These are phyloP conservation scores for Parascedosporium putredinis DNA, from an alignment of 2,329 filamentous ascomycete genomes.

Conservation along the genomic window DNA sequence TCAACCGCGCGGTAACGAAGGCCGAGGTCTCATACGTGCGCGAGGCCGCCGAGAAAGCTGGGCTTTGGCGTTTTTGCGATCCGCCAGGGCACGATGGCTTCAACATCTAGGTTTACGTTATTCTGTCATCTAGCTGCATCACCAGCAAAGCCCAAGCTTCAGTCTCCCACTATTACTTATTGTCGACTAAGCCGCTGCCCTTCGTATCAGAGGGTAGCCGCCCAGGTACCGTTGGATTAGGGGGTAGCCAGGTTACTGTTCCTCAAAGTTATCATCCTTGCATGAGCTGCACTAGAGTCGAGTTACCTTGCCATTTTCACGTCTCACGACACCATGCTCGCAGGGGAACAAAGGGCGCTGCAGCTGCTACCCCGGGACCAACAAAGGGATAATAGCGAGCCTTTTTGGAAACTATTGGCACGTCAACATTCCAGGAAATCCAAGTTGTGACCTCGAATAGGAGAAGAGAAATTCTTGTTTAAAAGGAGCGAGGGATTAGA, in stretches of 20 bases:
- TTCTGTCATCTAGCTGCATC: background rate
- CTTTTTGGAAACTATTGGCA: no score
- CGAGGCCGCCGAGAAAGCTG: slow-evolving; percentile 57
- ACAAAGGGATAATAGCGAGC: background rate
- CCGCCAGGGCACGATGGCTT: slow-evolving; percentile 41
- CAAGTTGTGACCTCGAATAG: no score
- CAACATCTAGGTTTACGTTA: slow-evolving; percentile 30
- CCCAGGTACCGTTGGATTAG: no score
- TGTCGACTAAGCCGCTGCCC: no score
- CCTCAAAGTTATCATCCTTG: background rate
- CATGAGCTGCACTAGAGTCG: no score
- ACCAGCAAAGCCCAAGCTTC: no score
- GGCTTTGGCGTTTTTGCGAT: slow-evolving; percentile 72
- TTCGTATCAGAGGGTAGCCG: no score
- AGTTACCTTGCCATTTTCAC: no score
- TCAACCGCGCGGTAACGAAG: slow-evolving; percentile 59
- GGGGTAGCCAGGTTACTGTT: no score
- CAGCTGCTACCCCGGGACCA: background rate
- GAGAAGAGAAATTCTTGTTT: no score
- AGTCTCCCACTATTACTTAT: no score
- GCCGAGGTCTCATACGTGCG: slow-evolving; percentile 58
- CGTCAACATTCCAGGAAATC: background rate
- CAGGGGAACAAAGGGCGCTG: background rate
- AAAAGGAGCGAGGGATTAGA: background rate
- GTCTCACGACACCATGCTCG: background rate